Conservation (phyloP, 1,284 basidiomycete genomes). For the Puccinia hordei region DNA sequence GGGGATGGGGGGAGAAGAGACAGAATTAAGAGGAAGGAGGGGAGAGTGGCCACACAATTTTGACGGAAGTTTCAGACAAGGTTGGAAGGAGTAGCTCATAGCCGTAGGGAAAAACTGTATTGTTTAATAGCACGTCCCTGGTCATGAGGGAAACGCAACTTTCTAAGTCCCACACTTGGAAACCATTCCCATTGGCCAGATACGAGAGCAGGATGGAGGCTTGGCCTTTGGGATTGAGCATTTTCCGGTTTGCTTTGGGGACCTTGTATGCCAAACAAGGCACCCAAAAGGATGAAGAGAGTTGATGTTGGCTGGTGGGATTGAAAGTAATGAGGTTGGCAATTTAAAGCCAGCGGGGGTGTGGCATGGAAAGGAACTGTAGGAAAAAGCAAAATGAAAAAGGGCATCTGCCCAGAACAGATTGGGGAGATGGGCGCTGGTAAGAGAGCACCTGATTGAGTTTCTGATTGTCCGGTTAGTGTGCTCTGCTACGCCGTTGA, state of each 20-base stretch:
- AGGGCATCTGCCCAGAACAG: constrained; percentile 21
- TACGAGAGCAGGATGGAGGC: constrained; percentile 1
- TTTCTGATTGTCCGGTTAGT: too few species aligned
- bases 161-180: constrained; percentile 9
- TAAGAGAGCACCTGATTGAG: too few species aligned
- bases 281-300: too few species aligned
- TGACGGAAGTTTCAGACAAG: too few species aligned
- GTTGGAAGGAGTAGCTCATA: too few species aligned
- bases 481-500: constrained; percentile 5
- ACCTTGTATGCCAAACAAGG: background rate
- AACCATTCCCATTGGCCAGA: background rate
- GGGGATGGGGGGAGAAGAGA: too few species aligned
- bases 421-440: too few species aligned
- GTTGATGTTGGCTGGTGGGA: background rate
- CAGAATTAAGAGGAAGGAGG: too few species aligned
- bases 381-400: background rate
- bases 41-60: too few species aligned
- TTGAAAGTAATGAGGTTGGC: background rate
- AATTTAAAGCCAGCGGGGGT: constrained; percentile 4
- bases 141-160: too few species aligned
- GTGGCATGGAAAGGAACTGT: constrained; percentile 17
- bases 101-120: too few species aligned
- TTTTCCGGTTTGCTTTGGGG: background rate
- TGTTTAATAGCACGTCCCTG: too few species aligned
- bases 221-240: background rate